A percentile compares a stretch with the other conserved stretches of the same genome.
phyloP scores from a whole-genome alignment of 495 filamentous ascomycete species.

The Hyaloscypha finlandica region DNA sequence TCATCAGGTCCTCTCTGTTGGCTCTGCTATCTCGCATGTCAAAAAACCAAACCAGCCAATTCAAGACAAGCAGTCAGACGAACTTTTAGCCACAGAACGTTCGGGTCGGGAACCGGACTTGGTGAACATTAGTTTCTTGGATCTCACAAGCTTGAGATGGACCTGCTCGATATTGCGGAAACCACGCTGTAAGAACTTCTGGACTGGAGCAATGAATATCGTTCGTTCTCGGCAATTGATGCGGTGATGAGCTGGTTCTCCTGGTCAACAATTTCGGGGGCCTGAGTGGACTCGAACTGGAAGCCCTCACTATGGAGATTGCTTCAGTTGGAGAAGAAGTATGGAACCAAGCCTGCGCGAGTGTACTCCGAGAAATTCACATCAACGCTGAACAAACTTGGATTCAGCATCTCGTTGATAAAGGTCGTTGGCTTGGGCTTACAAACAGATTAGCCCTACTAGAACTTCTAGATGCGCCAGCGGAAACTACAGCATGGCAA shows the following conservation, averaged over 20 bases:
- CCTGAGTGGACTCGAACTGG: conserved; percentile 59
- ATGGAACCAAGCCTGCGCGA: conserved; percentile 30
- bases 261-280: conserved; percentile 64
- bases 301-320: conserved; percentile 47
- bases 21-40: background rate
- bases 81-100: background rate
- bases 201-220: conserved; percentile 1
- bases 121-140: background rate
- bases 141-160: too few relatives aligned
- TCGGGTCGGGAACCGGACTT: background rate
- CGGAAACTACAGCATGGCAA: conserved; percentile 36
- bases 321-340: conserved; percentile 48
- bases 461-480: conserved; percentile 1
- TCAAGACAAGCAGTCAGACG: background rate
- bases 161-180: too few relatives aligned
- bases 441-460: background rate
- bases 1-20: conserved; percentile 1
- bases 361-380: conserved; percentile 51
- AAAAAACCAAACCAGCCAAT: background rate
- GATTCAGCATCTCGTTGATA: conserved; percentile 56
- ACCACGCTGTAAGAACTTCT: background rate
- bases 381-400: conserved; percentile 60
- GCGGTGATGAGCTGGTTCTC: conserved; percentile 45
- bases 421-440: conserved; percentile 1
- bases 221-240: background rate